phyloP scores from a whole-genome alignment of 2,329 filamentous ascomycete species.

The Clathrospora elynae region DNA sequence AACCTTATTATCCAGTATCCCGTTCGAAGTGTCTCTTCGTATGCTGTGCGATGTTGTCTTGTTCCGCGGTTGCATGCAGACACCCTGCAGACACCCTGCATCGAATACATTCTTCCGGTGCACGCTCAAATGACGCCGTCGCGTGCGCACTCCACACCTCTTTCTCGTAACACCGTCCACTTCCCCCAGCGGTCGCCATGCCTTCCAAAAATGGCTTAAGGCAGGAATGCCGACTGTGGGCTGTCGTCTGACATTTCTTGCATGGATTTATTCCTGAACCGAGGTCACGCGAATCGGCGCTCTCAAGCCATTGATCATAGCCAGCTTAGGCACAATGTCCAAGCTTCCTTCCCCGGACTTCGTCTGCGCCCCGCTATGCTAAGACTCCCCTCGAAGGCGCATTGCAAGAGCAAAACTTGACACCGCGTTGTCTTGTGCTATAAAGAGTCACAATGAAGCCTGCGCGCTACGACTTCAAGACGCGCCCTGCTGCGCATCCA shows the following conservation, averaged over 20 bases:
- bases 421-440: slow-evolving; percentile 7
- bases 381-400: slow-evolving; percentile 14
- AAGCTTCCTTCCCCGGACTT: slow-evolving; percentile 29
- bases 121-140: slow-evolving; percentile 19
- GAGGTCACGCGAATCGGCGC: slow-evolving; percentile 36
- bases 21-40: too few species aligned
- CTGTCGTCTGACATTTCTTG: slow-evolving; percentile 28
- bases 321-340: slow-evolving; percentile 20
- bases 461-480: slow-evolving; percentile 52
- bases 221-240: slow-evolving; percentile 20
- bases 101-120: neutral
- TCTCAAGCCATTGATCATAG: slow-evolving; percentile 24
- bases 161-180: slow-evolving; percentile 18
- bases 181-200: slow-evolving; percentile 17
- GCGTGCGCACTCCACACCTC: slow-evolving; percentile 21
- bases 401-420: slow-evolving; percentile 16
- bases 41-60: too few species aligned
- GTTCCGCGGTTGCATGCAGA: slow-evolving; percentile 2
- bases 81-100: slow-evolving; percentile 5
- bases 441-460: slow-evolving; percentile 35
- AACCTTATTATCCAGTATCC: too few species aligned
- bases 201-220: slow-evolving; percentile 7
- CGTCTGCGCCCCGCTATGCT: slow-evolving; percentile 24
- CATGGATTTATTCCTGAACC: slow-evolving; percentile 17
- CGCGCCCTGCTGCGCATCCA: slow-evolving; percentile 52